phyloP scores from a whole-genome alignment of 495 filamentous ascomycete genomes.

The Parmelia sp. region DNA sequence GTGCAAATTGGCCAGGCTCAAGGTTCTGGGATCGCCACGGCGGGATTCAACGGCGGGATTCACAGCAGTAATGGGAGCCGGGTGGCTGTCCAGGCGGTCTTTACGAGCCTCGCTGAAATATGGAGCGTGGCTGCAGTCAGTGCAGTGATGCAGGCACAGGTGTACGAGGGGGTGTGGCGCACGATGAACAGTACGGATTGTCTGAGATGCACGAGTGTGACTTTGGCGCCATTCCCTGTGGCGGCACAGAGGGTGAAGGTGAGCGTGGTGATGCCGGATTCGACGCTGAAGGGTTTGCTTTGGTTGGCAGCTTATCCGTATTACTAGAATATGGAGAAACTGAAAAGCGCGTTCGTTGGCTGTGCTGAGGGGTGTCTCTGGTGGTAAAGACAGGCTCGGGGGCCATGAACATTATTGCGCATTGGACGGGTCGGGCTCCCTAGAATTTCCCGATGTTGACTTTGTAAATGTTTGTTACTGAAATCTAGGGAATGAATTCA shows the following conservation, averaged over 20 bases:
- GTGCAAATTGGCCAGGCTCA: background rate
- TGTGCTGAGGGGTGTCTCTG: too few species aligned
- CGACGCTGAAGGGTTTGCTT: background rate
- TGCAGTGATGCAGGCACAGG: conserved; percentile 4
- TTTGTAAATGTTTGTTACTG: too few species aligned
- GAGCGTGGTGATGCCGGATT: background rate
- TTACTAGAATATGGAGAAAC: too few species aligned
- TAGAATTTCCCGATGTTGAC: too few species aligned
- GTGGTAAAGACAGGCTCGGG: too few species aligned
- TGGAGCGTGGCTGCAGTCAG: background rate
- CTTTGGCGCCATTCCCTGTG: background rate
- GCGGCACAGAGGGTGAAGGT: conserved; percentile 5
- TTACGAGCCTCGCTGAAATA: background rate
- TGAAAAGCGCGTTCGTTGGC: too few species aligned
- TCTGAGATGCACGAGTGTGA: background rate
- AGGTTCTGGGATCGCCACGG: background rate
- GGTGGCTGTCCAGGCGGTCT: background rate
- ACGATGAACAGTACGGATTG: background rate
- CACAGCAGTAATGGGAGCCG: background rate
- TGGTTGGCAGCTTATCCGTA: conserved; percentile 4
- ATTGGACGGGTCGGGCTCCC: too few species aligned
- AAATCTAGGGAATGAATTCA: too few species aligned
- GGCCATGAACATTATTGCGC: too few species aligned
- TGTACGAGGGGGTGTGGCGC: background rate
- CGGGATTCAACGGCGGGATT: background rate